Evolutionary conservation across 495 filamentous ascomycete genomes (phyloP).

Genomic region (Penicillium tannophilum): DNA sequence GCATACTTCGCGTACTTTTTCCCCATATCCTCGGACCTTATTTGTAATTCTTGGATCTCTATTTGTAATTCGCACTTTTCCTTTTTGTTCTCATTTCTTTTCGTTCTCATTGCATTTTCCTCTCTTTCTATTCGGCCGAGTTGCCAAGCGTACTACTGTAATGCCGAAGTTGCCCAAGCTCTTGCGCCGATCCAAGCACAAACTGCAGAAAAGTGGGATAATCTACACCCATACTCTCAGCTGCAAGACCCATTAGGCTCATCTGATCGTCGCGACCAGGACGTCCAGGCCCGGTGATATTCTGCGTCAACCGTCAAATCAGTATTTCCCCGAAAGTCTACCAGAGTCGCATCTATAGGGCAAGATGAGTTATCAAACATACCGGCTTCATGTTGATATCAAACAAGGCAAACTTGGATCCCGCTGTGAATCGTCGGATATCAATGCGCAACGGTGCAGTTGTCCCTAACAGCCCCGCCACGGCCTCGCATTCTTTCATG

Average conservation of each 20-base stretch:
- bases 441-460: slow-evolving; percentile 39
- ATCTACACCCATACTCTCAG: slow-evolving; percentile 24
- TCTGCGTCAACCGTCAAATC: slow-evolving; percentile 14
- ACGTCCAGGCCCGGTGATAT: slow-evolving; percentile 31
- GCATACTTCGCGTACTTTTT: neutral
- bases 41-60: neutral
- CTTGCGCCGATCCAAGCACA: slow-evolving; percentile 16
- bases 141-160: slow-evolving; percentile 11
- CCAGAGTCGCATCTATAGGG: neutral
- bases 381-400: slow-evolving; percentile 47
- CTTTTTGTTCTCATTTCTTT: neutral
- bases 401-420: slow-evolving; percentile 34
- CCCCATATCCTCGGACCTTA: neutral
- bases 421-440: slow-evolving; percentile 31
- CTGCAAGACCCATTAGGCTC: slow-evolving; percentile 27
- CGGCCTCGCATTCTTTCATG: slow-evolving; percentile 33
- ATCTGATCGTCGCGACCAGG: slow-evolving; percentile 32
- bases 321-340: neutral
- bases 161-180: slow-evolving; percentile 12
- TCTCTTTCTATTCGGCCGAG: neutral
- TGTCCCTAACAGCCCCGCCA: slow-evolving; percentile 26
- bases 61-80: neutral
- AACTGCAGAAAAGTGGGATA: slow-evolving; percentile 20
- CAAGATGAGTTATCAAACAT: slow-evolving; percentile 9
- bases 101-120: neutral